Percentiles rank a stretch among this genome's conserved stretches.
These are phyloP conservation scores for Allium cepa DNA, from an alignment of 106 monocot species.

Conservation along the genomic window DNA sequence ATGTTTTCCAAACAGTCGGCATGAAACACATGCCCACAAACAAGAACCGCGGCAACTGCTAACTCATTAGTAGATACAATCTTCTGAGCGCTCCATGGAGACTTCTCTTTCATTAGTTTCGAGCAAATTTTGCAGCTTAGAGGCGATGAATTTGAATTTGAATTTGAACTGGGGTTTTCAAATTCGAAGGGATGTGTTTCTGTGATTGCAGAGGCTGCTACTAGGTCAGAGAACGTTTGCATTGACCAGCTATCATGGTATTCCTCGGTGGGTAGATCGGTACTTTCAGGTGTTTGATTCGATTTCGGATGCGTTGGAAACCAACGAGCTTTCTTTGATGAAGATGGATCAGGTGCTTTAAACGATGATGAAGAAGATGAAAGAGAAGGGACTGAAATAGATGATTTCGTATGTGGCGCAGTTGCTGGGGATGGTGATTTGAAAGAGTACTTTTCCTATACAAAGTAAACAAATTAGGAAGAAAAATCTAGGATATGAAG, in stretches of 20 bases:
- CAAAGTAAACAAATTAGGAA: not conserved
- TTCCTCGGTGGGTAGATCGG: too few species aligned
- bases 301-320: slow-evolving; percentile 41
- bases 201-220: slow-evolving; percentile 56
- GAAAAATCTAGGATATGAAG: too few species aligned
- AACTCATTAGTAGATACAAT: slow-evolving; percentile 42
- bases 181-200: slow-evolving; percentile 61
- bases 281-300: slow-evolving; percentile 40
- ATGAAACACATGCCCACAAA: slow-evolving; percentile 81
- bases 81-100: slow-evolving; percentile 49
- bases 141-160: slow-evolving; percentile 21
- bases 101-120: slow-evolving; percentile 57
- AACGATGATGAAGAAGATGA: slow-evolving; percentile 5
- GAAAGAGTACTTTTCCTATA: slow-evolving; percentile 28
- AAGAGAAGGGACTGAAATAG: slow-evolving; percentile 17
- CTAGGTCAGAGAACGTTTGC: slow-evolving; percentile 81
- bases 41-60: slow-evolving; percentile 58
- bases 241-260: slow-evolving; percentile 74
- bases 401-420: slow-evolving; percentile 16
- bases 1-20: slow-evolving; percentile 84
- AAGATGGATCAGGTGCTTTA: slow-evolving; percentile 20
- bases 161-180: slow-evolving; percentile 25
- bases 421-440: slow-evolving; percentile 18
- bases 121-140: slow-evolving; percentile 61
- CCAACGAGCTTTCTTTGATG: slow-evolving; percentile 28